Evolutionary conservation across 208 protist genomes (phyloP).

Genomic region (Vickermania ingenoplastis): DNA sequence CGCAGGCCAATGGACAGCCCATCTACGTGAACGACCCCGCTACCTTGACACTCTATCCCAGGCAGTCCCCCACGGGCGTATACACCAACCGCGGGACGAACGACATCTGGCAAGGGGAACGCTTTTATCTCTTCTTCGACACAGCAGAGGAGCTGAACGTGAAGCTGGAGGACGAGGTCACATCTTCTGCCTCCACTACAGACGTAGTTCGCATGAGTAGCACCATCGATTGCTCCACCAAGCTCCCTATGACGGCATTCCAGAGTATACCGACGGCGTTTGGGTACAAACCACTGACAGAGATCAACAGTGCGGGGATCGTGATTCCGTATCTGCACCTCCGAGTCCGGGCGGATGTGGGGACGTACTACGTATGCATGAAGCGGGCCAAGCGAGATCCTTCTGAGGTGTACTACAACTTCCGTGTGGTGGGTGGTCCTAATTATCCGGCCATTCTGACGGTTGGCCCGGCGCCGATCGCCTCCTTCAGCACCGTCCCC

Average conservation of each 20-base stretch:
- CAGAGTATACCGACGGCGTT: slow-evolving; percentile 48
- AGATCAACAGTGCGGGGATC: slow-evolving; percentile 13
- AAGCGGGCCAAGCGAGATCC: slow-evolving; percentile 30
- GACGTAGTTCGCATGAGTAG: slow-evolving; percentile 56
- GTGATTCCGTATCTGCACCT: slow-evolving; percentile 58
- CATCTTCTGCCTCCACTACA: slow-evolving; percentile 3
- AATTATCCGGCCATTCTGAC: slow-evolving; percentile 21
- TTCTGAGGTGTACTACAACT: slow-evolving; percentile 67
- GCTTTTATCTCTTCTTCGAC: slow-evolving; percentile 77
- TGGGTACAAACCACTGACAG: slow-evolving; percentile 42
- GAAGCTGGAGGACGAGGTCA: slow-evolving; percentile 29
- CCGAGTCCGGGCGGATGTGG: slow-evolving; percentile 43
- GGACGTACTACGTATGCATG: slow-evolving; percentile 71
- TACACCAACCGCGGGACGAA: slow-evolving; percentile 36
- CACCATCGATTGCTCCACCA: slow-evolving; percentile 18
- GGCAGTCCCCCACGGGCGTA: slow-evolving; percentile 60
- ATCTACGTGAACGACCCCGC: slow-evolving; percentile 47
- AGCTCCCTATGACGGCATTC: slow-evolving; percentile 21
- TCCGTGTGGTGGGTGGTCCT: slow-evolving; percentile 53
- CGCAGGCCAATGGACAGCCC: slow-evolving; percentile 30
- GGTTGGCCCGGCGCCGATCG: slow-evolving; percentile 41
- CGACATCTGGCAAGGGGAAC: slow-evolving; percentile 46
- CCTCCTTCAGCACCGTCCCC: slow-evolving; percentile 37
- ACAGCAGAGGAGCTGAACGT: slow-evolving; percentile 49
- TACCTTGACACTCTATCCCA: slow-evolving; percentile 39